A percentile compares a stretch with the other conserved stretches of the same genome.
These are phyloP conservation scores for Eucalyptus victrix DNA, from an alignment of 345 rosid genomes.

Conservation along the genomic window DNA sequence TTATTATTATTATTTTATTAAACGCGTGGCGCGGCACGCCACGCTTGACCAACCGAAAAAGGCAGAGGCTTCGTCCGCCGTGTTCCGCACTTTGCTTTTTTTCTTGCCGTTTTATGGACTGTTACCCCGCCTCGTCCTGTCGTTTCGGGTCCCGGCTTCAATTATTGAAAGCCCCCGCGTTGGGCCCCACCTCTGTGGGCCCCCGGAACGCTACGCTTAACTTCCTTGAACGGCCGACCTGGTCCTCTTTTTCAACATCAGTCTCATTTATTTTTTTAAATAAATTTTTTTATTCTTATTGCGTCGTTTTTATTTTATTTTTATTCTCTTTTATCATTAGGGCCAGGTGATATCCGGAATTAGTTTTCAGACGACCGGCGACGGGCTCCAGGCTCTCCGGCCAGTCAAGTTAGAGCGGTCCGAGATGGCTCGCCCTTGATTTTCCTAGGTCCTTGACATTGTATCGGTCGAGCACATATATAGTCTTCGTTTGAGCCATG, in stretches of 20 bases:
- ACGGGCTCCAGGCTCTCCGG: neutral
- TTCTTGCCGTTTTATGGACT: neutral
- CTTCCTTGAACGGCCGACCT: neutral
- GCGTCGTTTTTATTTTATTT: neutral
- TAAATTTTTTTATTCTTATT: neutral
- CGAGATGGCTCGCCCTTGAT: neutral
- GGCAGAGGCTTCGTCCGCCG: neutral
- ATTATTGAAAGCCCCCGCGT: neutral
- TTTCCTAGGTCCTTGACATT: neutral
- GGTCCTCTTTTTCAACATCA: neutral
- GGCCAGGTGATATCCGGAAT: neutral
- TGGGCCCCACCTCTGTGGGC: neutral
- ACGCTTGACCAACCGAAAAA: neutral
- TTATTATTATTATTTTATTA: neutral
- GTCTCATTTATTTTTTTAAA: neutral
- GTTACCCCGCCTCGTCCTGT: neutral
- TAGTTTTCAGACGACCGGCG: neutral
- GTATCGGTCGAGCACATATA: fast-evolving
- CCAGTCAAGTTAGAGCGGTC: neutral
- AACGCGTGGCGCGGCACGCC: neutral
- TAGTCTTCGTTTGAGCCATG: neutral
- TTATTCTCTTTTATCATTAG: neutral
- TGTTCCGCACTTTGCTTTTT: neutral
- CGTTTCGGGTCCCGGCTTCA: neutral
- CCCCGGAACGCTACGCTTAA: neutral